phyloP scores from a whole-genome alignment of 1,284 basidiomycete genomes.

The Microbotryum violaceum region DNA sequence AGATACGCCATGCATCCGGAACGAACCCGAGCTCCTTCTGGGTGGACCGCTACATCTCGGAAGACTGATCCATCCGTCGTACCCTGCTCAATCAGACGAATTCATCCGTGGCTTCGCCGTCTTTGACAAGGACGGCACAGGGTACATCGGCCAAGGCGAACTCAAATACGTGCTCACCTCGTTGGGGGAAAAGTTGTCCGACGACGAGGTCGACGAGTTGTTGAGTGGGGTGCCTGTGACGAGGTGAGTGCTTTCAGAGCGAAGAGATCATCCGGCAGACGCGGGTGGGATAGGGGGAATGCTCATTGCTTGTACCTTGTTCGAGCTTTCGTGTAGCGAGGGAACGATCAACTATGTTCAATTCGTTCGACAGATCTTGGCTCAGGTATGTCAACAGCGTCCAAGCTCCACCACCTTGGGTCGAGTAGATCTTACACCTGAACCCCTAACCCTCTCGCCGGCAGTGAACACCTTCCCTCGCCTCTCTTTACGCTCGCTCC shows the following conservation, averaged over 20 bases:
- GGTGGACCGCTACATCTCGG: too few species aligned
- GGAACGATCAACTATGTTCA: constrained; percentile 97
- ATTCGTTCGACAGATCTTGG: constrained; percentile 84
- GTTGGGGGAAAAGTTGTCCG: constrained; percentile 93
- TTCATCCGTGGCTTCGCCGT: constrained; percentile 99
- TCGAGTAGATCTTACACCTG: neutral
- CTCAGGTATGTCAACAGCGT: constrained; percentile 46
- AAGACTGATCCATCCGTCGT: neutral
- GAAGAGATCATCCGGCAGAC: constrained; percentile 27
- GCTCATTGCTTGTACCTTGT: neutral
- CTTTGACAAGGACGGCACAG: constrained; percentile 96
- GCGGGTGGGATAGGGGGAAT: constrained; percentile 36
- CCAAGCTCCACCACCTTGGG: neutral
- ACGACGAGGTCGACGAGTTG: constrained; percentile 96
- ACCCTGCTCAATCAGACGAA: constrained; percentile 62
- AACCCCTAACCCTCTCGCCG: neutral
- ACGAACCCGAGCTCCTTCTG: too few species aligned
- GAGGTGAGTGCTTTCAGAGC: constrained; percentile 50
- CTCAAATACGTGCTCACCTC: constrained; percentile 92
- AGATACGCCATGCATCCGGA: too few species aligned
- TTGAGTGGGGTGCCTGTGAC: constrained; percentile 88
- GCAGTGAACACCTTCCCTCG: neutral
- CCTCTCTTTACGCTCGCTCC: too few species aligned
- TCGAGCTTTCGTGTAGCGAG: constrained; percentile 53
- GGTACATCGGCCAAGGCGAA: constrained; percentile 85